Conservation (phyloP, 2,329 filamentous ascomycete genomes). For the Phaeosphaeria sp. region DNA sequence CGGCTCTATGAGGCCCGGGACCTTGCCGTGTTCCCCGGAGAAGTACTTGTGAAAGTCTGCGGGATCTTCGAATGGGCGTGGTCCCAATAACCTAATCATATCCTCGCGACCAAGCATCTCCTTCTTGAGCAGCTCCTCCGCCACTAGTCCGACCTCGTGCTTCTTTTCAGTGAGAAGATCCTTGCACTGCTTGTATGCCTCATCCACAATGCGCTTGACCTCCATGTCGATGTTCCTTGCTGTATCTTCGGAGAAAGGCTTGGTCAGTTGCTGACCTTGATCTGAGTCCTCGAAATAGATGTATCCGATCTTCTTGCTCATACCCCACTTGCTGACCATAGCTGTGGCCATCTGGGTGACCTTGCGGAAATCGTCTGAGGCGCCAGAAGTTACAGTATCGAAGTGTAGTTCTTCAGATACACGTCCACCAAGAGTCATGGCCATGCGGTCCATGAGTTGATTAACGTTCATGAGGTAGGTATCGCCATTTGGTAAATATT, state of each 20-base stretch:
- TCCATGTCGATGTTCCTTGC: constrained; percentile 91
- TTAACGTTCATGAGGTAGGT: constrained; percentile 95
- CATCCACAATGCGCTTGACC: constrained; percentile 87
- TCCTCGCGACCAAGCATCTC: constrained; percentile 92
- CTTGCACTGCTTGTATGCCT: constrained; percentile 90
- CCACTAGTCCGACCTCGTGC: constrained; percentile 84
- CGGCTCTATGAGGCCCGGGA: constrained; percentile 42
- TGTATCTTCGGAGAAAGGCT: constrained; percentile 95
- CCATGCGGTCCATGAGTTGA: constrained; percentile 99
- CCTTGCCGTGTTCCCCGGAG: constrained; percentile 48
- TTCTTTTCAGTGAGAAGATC: constrained; percentile 85
- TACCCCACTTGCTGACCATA: constrained; percentile 99
- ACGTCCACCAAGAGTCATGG: constrained; percentile 96
- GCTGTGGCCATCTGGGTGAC: constrained; percentile 93
- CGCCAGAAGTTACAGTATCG: constrained; percentile 92
- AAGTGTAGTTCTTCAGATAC: constrained; percentile 97
- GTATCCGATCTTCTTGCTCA: constrained; percentile 93
- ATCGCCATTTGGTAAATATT: constrained; percentile 91
- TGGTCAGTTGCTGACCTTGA: constrained; percentile 80
- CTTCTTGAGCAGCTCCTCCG: constrained; percentile 90
- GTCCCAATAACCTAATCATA: constrained; percentile 85
- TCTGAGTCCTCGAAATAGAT: constrained; percentile 84
- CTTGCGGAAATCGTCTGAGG: constrained; percentile 97
- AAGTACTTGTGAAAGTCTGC: constrained; percentile 97
- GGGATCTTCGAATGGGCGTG: constrained; percentile 81